Base-by-base conservation (phyloP, 208 protist genomes). In the Herpetomonas tarakana region DNA sequence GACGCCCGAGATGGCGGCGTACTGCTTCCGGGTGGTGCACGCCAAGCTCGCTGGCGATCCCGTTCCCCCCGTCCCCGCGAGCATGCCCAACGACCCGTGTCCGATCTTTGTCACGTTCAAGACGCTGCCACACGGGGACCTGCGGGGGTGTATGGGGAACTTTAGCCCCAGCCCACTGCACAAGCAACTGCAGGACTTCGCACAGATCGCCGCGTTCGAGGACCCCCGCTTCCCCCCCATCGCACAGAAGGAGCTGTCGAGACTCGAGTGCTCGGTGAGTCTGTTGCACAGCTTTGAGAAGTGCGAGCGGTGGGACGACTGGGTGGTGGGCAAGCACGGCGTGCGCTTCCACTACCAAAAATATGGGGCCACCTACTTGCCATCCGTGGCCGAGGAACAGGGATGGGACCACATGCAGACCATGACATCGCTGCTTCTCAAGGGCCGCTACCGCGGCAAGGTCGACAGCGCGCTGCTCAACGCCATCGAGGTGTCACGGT, bases 101-200 rank as follows among this genome's bases (percentile, higher is more conserved):
- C 84, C 89, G 28, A 77, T 91, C 39, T 96, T 96, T 69, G 83
- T 96, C 46, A 89, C 76, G 25, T 68, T 85, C 27, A 83, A 83
- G 18, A 83, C 65, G 31, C 39, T 81, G 19, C 70, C 68, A 12
- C 44, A 70, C 68, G 74, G 78, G n/a, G 50, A 76, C 24, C 73
- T 96, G 55, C 81, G 89, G 45, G 89, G 89, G 22, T 96, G 89
- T 68, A 91, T 96, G 49, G 89, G 89, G 14, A 93, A 78, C 38
- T 84, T 96, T 56, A 22, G 24, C 21, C 63, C 86, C 19, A 62
- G 72, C 21, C 76, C 84, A 30, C 76, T 96, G 14, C 77, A 72
- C 68, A 28, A 83, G 47, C 84, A 93, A 54, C 76, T 96, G 45
- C 65, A 62, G 19, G 73, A 88, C 50, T 83, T 91, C 41, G 89